Base-by-base conservation (phyloP, 1,139 yeast species). In the Blastobotrys capitulatus region DNA sequence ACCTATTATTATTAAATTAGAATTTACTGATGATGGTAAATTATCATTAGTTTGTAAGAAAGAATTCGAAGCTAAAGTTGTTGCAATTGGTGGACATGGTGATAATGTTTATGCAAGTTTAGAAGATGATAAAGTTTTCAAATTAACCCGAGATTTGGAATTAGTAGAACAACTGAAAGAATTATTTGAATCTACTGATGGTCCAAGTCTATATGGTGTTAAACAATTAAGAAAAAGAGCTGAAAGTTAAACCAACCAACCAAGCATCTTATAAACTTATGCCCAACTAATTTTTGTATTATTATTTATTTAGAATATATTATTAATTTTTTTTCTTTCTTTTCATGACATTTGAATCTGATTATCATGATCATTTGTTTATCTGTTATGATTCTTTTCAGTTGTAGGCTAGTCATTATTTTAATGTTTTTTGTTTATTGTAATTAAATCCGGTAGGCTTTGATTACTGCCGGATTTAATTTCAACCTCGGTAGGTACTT, bases 171-270 rank as follows among this genome's bases (percentile, higher is more conserved):
- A 6, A 26, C n/a, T 37, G 16, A 27, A 37, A 15, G 29, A 37
- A 37, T 29, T 12, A 10, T 29, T 29, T 13, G 32, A 29, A 29
- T 10, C 12, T 9, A 12, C 32, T 12, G 12, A 29, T 29, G 32
- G 32, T 6, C 38, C 38, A 18, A 13, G 27, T 6, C 25, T 37
- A 16, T 85, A 83, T 65, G 75, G 76, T 47, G 74, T 80, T 35
- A 76, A 78, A 52, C 75, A 80, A 40, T 73, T 88, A 58, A 81
- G 95, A 63, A 88, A 88, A 69, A 81, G 95, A 66, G 85, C 94
- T 56, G 96, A 87, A 63, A 88, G 85, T n/a, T n/a, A n/a, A n/a
- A n/a, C n/a, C n/a, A n/a, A n/a, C n/a, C n/a, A n/a, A n/a, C n/a
- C n/a, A n/a, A n/a, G n/a, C n/a, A n/a, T n/a, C 60, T 78, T 60